These are phyloP conservation scores for Ambrosiella cleistominuta DNA, from an alignment of 2,329 filamentous ascomycete species.

Conservation along the genomic window DNA sequence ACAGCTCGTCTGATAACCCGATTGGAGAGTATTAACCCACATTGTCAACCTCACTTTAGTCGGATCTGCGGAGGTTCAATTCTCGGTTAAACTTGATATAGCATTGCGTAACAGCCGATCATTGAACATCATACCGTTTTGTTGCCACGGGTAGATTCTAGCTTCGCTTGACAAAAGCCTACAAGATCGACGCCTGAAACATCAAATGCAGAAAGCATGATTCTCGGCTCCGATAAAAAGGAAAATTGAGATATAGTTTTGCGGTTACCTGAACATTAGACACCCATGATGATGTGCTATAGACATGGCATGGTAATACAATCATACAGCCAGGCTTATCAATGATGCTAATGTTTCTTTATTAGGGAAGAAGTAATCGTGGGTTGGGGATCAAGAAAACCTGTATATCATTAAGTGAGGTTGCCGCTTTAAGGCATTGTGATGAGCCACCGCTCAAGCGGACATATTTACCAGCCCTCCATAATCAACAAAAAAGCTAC, in stretches of 20 bases:
- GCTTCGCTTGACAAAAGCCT: not conserved
- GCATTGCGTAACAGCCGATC: not conserved
- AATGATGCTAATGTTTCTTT: not conserved
- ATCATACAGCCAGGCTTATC: not conserved
- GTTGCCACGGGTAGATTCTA: not conserved
- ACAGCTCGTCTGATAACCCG: not conserved
- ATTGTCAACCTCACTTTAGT: not conserved
- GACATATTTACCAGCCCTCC: not conserved
- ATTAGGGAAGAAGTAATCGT: not conserved
- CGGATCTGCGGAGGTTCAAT: not conserved
- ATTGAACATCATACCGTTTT: not conserved
- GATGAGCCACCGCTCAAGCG: not conserved
- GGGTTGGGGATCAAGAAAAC: not conserved
- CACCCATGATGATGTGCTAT: not conserved
- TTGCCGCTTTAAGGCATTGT: not conserved
- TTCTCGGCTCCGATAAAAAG: not conserved
- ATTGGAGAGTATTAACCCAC: not conserved
- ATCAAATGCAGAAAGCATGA: not conserved
- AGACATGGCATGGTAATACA: not conserved
- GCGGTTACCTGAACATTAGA: not conserved
- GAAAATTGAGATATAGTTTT: not conserved
- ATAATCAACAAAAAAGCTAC: too few relatives aligned
- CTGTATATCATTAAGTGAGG: not conserved
- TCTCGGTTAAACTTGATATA: not conserved
- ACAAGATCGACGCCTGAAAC: not conserved